A percentile compares a stretch with the other conserved stretches of the same genome.
Evolutionary conservation across 1,284 basidiomycete genomes (phyloP).

Genomic region (Heimioporus punctisporus): DNA sequence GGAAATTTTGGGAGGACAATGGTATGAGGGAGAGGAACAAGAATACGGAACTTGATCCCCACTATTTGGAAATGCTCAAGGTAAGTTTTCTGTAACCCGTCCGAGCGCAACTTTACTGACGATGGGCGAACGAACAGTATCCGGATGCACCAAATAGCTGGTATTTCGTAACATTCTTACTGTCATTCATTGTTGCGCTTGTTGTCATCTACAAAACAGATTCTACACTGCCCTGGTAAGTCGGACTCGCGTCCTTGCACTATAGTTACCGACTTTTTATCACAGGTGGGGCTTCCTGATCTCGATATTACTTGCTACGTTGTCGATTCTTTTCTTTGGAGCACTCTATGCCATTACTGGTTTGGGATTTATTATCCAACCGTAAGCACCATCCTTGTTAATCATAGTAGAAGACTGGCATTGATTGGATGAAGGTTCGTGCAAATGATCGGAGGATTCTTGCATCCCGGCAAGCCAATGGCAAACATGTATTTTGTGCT

Average conservation of each 20-base stretch:
- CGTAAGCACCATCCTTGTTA: conserved; percentile 39
- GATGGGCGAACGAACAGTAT: conserved; percentile 39
- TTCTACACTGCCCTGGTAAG: conserved; percentile 56
- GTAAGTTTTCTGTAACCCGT: conserved; percentile 22
- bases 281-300: conserved; percentile 38
- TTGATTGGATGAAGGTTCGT: conserved; percentile 37
- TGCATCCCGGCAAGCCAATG: conserved; percentile 62
- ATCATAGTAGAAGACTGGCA: conserved; percentile 24
- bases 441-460: conserved; percentile 61
- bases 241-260: neutral
- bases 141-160: conserved; percentile 50
- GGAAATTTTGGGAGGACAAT: conserved; percentile 46
- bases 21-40: conserved; percentile 37
- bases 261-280: neutral
- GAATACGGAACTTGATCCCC: conserved; percentile 42
- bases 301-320: conserved; percentile 39
- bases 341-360: conserved; percentile 57
- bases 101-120: neutral
- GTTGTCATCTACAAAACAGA: conserved; percentile 50
- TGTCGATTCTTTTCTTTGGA: conserved; percentile 52
- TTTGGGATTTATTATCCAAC: conserved; percentile 36
- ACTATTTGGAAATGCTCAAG: conserved; percentile 54
- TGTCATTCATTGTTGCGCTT: conserved; percentile 43
- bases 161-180: conserved; percentile 41
- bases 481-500: conserved; percentile 60